Conservation (phyloP, 108 stramenopile genomes). For the Aureococcus anophagefferens region DNA sequence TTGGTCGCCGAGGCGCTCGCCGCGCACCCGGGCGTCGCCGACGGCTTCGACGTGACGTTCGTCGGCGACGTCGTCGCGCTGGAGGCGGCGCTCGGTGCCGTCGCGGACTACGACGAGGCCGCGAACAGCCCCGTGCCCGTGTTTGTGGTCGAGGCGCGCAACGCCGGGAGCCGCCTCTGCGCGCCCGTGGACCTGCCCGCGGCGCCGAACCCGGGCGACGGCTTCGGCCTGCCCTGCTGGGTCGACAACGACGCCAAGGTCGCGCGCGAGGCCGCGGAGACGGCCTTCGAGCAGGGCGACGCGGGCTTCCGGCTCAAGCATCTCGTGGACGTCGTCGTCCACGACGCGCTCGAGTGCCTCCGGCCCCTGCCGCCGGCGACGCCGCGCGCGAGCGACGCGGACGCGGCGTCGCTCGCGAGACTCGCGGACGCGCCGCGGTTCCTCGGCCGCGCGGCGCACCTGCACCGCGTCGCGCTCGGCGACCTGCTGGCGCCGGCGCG, state of each 20-base stretch:
- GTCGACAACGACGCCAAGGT: background rate
- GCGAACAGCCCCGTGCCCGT: background rate
- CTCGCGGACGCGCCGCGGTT: background rate
- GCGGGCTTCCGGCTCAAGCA: background rate
- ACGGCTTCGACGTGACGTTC: no score
- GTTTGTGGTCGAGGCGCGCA: background rate
- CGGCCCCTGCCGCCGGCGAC: no score
- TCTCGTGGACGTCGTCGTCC: background rate
- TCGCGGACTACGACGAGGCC: no score
- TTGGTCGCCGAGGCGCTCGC: no score
- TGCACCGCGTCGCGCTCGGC: background rate
- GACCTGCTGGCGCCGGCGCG: background rate
- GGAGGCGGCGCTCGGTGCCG: no score
- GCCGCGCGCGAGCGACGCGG: background rate
- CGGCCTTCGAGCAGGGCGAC: background rate
- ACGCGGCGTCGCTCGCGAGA: background rate
- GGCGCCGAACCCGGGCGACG: background rate
- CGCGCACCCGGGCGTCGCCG: no score
- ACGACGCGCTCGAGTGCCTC: background rate
- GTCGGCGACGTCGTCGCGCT: no score
- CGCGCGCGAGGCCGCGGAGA: background rate
- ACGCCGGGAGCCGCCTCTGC: background rate
- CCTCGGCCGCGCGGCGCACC: background rate
- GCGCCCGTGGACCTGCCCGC: background rate
- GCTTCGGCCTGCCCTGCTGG: background rate